These are phyloP conservation scores for Sugiyamaella floridensis DNA, from an alignment of 805 yeast genomes.

Conservation along the genomic window DNA sequence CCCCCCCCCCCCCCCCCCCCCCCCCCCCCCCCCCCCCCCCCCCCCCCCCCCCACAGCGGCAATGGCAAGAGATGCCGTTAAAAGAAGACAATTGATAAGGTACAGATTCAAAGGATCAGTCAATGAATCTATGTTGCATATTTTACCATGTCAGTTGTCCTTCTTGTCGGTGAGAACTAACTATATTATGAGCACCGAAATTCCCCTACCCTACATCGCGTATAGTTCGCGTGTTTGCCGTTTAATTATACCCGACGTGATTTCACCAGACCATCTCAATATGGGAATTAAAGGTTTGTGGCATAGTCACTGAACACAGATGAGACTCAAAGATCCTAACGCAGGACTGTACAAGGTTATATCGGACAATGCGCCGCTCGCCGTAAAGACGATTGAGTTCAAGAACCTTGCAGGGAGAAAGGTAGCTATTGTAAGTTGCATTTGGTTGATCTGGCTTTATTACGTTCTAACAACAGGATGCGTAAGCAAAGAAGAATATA, in stretches of 20 bases:
- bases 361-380: slow-evolving; percentile 81
- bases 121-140: too few species aligned
- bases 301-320: background rate
- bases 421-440: slow-evolving; percentile 66
- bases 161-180: too few species aligned
- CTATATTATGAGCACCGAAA: background rate
- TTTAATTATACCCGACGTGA: background rate
- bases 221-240: background rate
- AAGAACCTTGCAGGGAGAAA: slow-evolving; percentile 86
- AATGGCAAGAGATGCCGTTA: too few species aligned
- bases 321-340: background rate
- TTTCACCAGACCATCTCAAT: background rate
- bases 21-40: too few species aligned
- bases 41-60: too few species aligned
- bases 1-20: too few species aligned
- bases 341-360: slow-evolving; percentile 78
- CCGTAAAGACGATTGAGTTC: slow-evolving; percentile 71
- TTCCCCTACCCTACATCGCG: background rate
- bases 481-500: slow-evolving; percentile 18
- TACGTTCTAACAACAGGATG: slow-evolving; percentile 19
- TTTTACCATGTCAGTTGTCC: too few species aligned
- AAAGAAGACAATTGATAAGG: too few species aligned
- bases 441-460: slow-evolving; percentile 10
- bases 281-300: slow-evolving; percentile 30
- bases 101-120: too few species aligned